Percentiles rank a stretch among this genome's conserved stretches.
phyloP scores from a whole-genome alignment of 2,329 filamentous ascomycete genomes.

The Lachnellula hyalina region DNA sequence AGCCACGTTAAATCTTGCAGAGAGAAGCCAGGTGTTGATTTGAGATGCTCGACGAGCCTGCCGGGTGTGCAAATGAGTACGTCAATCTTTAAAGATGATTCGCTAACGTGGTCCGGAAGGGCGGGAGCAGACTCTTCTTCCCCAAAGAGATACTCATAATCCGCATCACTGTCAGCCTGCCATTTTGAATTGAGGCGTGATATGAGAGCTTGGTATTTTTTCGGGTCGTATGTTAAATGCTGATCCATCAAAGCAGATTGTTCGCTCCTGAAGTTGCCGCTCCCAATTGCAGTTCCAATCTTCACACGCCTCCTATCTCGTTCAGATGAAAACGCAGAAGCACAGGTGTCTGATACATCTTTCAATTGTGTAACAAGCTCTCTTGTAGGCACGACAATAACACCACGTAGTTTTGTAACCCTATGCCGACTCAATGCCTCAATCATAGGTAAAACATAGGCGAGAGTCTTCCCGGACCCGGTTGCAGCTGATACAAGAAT shows the following conservation, averaged over 20 bases:
- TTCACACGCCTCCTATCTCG: slow-evolving; percentile 59
- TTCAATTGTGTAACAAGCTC: slow-evolving; percentile 85
- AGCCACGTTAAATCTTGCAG: slow-evolving; percentile 79
- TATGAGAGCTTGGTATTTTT: slow-evolving; percentile 44
- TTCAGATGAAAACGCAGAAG: slow-evolving; percentile 51
- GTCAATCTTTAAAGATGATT: slow-evolving; percentile 69
- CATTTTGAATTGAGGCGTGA: slow-evolving; percentile 38
- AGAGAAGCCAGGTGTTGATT: slow-evolving; percentile 75
- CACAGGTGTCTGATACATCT: slow-evolving; percentile 70
- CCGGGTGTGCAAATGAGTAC: slow-evolving; percentile 89
- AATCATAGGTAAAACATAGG: slow-evolving; percentile 83
- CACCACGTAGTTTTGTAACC: slow-evolving; percentile 64
- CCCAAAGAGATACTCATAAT: slow-evolving; percentile 31
- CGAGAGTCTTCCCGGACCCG: slow-evolving; percentile 90
- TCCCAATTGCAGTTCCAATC: slow-evolving; percentile 79
- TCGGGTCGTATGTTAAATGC: slow-evolving; percentile 64
- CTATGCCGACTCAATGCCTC: slow-evolving; percentile 63
- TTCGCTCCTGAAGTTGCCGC: slow-evolving; percentile 64
- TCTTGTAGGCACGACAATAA: slow-evolving; percentile 86
- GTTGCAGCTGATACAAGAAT: slow-evolving; percentile 88
- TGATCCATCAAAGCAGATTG: slow-evolving; percentile 57
- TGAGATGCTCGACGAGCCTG: slow-evolving; percentile 84
- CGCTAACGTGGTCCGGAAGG: slow-evolving; percentile 58
- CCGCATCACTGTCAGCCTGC: slow-evolving; percentile 40
- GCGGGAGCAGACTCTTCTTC: slow-evolving; percentile 31